Evolutionary conservation across 2,329 filamentous ascomycete species (phyloP).

Genomic region (Basipetospora chlamydospora): DNA sequence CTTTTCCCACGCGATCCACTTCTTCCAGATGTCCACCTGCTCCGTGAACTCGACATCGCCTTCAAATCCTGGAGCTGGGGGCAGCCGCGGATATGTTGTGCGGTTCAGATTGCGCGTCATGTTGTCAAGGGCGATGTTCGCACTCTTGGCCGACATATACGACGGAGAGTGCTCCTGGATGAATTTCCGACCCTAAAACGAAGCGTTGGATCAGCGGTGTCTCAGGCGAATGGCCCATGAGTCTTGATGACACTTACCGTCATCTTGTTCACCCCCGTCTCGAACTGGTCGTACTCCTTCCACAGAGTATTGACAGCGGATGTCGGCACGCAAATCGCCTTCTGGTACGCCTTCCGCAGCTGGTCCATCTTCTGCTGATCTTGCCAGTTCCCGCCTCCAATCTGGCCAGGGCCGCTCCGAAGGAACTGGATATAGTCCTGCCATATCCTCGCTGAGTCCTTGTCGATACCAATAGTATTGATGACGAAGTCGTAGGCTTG

Average conservation of each 20-base stretch:
- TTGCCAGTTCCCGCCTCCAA: conserved; percentile 83
- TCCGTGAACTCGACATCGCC: conserved; percentile 71
- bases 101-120: conserved; percentile 64
- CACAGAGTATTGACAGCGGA: conserved; percentile 70
- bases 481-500: conserved; percentile 89
- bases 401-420: conserved; percentile 69
- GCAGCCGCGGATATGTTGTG: conserved; percentile 64
- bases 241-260: conserved; percentile 47
- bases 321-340: conserved; percentile 76
- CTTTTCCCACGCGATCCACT: conserved; percentile 93
- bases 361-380: conserved; percentile 97
- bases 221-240: background rate
- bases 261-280: conserved; percentile 84
- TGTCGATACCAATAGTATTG: conserved; percentile 77
- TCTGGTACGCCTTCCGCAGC: conserved; percentile 82
- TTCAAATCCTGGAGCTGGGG: conserved; percentile 72
- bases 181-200: conserved; percentile 78
- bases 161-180: conserved; percentile 82
- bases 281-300: conserved; percentile 97
- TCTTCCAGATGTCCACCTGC: conserved; percentile 82
- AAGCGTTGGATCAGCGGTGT: too few relatives aligned
- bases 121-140: conserved; percentile 81
- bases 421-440: conserved; percentile 90
- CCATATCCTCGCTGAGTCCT: conserved; percentile 82
- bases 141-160: conserved; percentile 92